Conservation (phyloP, 176 grass and related monocot genomes). For the Phyllostachys edulis region DNA sequence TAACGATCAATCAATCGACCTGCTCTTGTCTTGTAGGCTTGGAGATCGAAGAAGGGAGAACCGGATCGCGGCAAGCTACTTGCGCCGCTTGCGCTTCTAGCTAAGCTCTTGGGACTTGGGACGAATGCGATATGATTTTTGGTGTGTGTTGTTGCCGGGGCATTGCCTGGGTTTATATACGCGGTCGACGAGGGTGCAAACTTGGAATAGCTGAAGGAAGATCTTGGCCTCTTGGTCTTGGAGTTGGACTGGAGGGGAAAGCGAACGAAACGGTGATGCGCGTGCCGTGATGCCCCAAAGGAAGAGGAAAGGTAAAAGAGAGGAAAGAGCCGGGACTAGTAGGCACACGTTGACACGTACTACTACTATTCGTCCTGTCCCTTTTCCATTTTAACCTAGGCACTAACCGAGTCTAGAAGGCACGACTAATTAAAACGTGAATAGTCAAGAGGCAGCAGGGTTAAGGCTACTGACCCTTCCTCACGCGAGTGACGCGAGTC, state of each 20-base stretch:
- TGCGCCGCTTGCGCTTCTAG: background rate
- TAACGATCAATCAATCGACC: background rate
- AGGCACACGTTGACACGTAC: background rate
- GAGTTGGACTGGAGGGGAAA: background rate
- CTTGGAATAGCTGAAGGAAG: background rate
- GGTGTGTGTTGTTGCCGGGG: constrained; percentile 16
- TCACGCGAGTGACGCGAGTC: too few species aligned
- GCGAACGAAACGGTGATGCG: background rate
- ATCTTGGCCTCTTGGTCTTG: background rate
- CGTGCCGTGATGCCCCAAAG: background rate
- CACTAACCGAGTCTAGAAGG: too few species aligned
- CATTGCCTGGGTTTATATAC: constrained; percentile 23
- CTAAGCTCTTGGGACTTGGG: background rate
- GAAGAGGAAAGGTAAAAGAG: background rate
- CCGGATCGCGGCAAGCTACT: background rate
- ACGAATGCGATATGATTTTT: background rate
- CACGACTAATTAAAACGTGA: too few species aligned
- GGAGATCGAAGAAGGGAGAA: background rate
- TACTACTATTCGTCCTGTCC: background rate
- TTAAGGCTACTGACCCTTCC: background rate
- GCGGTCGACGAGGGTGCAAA: background rate
- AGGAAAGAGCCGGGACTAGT: background rate
- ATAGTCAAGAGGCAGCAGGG: too few species aligned
- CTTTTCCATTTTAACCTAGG: background rate
- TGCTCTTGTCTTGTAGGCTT: background rate